Percentiles rank a stretch among this genome's conserved stretches.
These are phyloP conservation scores for Spathaspora jeffriesii DNA, from an alignment of 1,139 yeast genomes.

Conservation along the genomic window DNA sequence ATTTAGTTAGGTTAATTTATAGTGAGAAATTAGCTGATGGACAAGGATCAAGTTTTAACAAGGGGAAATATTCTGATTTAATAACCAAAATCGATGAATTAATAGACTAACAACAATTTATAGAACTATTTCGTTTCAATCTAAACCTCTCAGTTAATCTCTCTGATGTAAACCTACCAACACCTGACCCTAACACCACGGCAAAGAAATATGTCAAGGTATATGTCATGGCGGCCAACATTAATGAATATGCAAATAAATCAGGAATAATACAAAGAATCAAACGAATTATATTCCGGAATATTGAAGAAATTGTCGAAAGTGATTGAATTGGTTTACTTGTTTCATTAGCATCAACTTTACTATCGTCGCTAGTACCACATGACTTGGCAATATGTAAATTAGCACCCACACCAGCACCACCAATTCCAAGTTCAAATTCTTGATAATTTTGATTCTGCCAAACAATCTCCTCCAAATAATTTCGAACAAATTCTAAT, in stretches of 20 bases:
- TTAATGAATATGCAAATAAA: conserved; percentile 65
- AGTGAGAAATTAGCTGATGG: conserved; percentile 48
- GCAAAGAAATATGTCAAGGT: conserved; percentile 70
- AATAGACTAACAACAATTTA: conserved; percentile 11
- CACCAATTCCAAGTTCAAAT: conserved; percentile 11
- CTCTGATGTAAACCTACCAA: conserved; percentile 69
- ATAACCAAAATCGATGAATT: conserved; percentile 24
- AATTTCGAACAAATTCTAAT: conserved; percentile 56
- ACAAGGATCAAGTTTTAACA: conserved; percentile 39
- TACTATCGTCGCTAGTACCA: conserved; percentile 4
- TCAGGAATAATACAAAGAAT: conserved; percentile 60
- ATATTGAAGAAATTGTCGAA: conserved; percentile 27
- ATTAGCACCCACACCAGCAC: not conserved
- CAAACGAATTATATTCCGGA: conserved; percentile 57
- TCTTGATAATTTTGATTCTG: conserved; percentile 30
- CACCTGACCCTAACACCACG: conserved; percentile 64
- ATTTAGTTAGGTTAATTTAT: conserved; percentile 41
- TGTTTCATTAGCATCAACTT: conserved; percentile 3
- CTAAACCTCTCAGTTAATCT: conserved; percentile 32
- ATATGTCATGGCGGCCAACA: conserved; percentile 79
- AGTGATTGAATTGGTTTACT: conserved; percentile 9
- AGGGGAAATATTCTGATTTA: conserved; percentile 40
- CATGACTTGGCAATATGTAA: not conserved
- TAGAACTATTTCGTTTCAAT: conserved; percentile 10
- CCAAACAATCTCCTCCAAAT: conserved; percentile 69